These are phyloP conservation scores for Rhodamnia rubescens DNA, from an alignment of 345 rosid genomes.

Conservation along the genomic window DNA sequence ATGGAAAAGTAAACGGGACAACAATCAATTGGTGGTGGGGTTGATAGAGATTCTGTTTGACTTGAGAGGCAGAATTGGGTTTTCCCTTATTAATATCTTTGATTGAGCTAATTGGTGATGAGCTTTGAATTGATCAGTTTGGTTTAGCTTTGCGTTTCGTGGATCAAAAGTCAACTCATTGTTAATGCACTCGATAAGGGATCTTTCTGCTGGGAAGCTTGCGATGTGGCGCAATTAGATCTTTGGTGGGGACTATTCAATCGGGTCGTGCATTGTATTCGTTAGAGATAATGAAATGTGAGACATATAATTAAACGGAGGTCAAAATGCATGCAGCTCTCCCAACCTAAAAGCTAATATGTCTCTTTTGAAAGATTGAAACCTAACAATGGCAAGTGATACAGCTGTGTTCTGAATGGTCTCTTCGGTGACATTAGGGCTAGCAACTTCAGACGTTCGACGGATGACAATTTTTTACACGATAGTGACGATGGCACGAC, in stretches of 20 bases:
- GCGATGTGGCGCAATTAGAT: neutral
- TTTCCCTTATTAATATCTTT: neutral
- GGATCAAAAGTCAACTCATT: conserved; percentile 6
- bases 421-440: too few relatives aligned
- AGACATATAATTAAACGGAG: neutral
- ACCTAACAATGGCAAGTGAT: too few relatives aligned
- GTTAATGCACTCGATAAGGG: neutral
- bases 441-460: too few relatives aligned
- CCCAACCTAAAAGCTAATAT: neutral
- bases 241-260: neutral
- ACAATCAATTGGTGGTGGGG: neutral
- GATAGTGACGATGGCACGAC: too few relatives aligned
- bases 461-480: too few relatives aligned
- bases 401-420: too few relatives aligned
- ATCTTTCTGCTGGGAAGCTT: neutral
- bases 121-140: neutral
- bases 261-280: neutral
- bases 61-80: neutral
- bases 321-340: neutral
- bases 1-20: neutral
- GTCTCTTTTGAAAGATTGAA: too few relatives aligned
- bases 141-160: neutral
- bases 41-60: neutral
- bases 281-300: neutral
- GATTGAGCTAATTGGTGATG: neutral